Conservation (phyloP, 257 asterid species). For the Solanum clarkiae region DNA sequence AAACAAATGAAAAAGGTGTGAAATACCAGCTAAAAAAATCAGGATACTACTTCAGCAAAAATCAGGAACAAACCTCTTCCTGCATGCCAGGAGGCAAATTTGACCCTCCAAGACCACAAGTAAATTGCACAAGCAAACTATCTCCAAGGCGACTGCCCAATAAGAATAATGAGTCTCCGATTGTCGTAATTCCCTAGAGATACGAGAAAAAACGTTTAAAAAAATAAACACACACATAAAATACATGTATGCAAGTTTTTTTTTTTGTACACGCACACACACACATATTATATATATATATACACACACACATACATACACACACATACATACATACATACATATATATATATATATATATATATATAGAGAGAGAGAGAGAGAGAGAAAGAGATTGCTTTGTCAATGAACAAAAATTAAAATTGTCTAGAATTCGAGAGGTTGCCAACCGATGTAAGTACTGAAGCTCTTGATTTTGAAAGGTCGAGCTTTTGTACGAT, state of each 20-base stretch:
- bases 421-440: conserved; percentile 7
- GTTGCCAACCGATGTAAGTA: conserved; percentile 78
- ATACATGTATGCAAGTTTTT: background rate
- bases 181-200: conserved; percentile 63
- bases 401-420: background rate
- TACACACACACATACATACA: background rate
- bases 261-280: too few relatives aligned
- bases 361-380: accelerated
- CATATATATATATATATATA: too few relatives aligned
- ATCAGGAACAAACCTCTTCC: conserved; percentile 65
- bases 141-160: conserved; percentile 97
- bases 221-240: background rate
- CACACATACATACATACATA: too few relatives aligned
- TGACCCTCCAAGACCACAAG: conserved; percentile 59
- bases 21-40: conserved; percentile 3
- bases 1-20: background rate
- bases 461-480: conserved; percentile 95
- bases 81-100: conserved; percentile 51
- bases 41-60: background rate
- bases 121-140: conserved; percentile 89
- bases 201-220: background rate
- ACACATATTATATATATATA: background rate
- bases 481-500: conserved; percentile 89
- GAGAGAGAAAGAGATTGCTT: background rate
- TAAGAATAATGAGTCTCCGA: conserved; percentile 83